phyloP scores from a whole-genome alignment of 768 basidiomycete species.

The Rickenella mellea region DNA sequence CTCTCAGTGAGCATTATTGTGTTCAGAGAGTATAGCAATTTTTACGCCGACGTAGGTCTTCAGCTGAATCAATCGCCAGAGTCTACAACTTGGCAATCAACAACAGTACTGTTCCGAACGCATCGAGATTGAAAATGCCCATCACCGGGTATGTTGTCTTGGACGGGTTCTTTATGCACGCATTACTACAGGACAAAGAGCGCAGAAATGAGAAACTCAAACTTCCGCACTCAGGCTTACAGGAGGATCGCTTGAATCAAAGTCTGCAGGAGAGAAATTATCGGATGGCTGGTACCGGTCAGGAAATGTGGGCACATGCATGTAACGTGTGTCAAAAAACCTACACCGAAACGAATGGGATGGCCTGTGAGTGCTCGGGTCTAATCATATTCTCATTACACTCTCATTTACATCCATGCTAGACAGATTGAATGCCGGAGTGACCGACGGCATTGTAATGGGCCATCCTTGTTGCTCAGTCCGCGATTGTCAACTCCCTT shows the following conservation, averaged over 20 bases:
- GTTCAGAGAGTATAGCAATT: neutral
- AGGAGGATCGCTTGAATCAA: slow-evolving; percentile 11
- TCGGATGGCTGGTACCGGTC: slow-evolving; percentile 17
- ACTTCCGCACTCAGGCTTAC: slow-evolving; percentile 12
- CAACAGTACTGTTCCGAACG: neutral
- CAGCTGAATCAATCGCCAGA: slow-evolving; percentile 19
- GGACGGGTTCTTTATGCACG: slow-evolving; percentile 16
- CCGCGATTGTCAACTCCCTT: slow-evolving; percentile 18
- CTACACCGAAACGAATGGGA: slow-evolving; percentile 7
- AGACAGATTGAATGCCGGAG: slow-evolving; percentile 10
- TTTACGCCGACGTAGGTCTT: slow-evolving; percentile 11
- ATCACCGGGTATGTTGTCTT: slow-evolving; percentile 16
- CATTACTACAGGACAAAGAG: slow-evolving; percentile 13
- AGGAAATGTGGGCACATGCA: slow-evolving; percentile 20
- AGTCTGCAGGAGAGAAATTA: slow-evolving; percentile 16
- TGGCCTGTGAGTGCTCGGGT: slow-evolving; percentile 2
- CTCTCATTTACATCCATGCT: slow-evolving; percentile 2
- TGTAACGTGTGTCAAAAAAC: slow-evolving; percentile 19
- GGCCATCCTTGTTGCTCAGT: slow-evolving; percentile 22
- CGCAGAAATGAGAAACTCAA: slow-evolving; percentile 7
- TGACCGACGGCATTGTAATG: slow-evolving; percentile 23
- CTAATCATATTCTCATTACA: neutral
- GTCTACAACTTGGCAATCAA: slow-evolving; percentile 17
- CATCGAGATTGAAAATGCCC: slow-evolving; percentile 5
- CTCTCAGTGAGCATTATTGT: slow-evolving; percentile 6